Evolutionary conservation across 2,329 filamentous ascomycete genomes (phyloP).

Genomic region (Phialophora expanda): DNA sequence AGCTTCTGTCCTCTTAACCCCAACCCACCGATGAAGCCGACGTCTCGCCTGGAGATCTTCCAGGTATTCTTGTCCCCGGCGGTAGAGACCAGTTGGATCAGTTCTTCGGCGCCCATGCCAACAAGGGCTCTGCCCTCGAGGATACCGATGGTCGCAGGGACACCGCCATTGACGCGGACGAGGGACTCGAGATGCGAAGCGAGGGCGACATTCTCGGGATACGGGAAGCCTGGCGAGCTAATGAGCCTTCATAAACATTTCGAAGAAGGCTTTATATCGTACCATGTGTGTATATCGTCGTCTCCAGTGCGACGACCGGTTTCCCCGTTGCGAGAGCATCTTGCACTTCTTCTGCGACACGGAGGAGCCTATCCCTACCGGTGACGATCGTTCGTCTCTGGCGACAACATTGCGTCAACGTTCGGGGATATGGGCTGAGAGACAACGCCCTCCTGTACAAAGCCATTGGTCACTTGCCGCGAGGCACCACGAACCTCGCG

Average conservation of each 20-base stretch:
- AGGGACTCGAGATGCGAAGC: slow-evolving; percentile 80
- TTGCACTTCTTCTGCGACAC: slow-evolving; percentile 79
- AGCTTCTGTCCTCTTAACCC: slow-evolving; percentile 71
- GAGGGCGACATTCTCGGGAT: slow-evolving; percentile 74
- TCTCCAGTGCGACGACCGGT: slow-evolving; percentile 91
- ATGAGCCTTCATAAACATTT: slow-evolving; percentile 17
- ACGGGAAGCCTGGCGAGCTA: slow-evolving; percentile 65
- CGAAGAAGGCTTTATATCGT: slow-evolving; percentile 28
- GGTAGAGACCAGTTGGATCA: slow-evolving; percentile 69
- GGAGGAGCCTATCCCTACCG: slow-evolving; percentile 57
- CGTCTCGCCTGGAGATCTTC: slow-evolving; percentile 86
- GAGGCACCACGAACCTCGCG: not conserved
- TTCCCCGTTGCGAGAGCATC: slow-evolving; percentile 74
- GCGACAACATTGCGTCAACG: not conserved
- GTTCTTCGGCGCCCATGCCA: slow-evolving; percentile 73
- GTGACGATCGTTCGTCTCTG: slow-evolving; percentile 21
- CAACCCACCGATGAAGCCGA: slow-evolving; percentile 79
- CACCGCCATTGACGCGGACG: slow-evolving; percentile 77
- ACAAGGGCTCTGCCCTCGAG: slow-evolving; percentile 82
- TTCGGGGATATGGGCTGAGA: not conserved
- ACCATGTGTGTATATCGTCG: slow-evolving; percentile 97
- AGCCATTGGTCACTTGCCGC: slow-evolving; percentile 8
- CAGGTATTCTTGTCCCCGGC: slow-evolving; percentile 70
- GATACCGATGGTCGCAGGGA: slow-evolving; percentile 90
- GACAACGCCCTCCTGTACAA: slow-evolving; percentile 4